These are phyloP conservation scores for Lepraria neglecta DNA, from an alignment of 495 filamentous ascomycete genomes.

Conservation along the genomic window DNA sequence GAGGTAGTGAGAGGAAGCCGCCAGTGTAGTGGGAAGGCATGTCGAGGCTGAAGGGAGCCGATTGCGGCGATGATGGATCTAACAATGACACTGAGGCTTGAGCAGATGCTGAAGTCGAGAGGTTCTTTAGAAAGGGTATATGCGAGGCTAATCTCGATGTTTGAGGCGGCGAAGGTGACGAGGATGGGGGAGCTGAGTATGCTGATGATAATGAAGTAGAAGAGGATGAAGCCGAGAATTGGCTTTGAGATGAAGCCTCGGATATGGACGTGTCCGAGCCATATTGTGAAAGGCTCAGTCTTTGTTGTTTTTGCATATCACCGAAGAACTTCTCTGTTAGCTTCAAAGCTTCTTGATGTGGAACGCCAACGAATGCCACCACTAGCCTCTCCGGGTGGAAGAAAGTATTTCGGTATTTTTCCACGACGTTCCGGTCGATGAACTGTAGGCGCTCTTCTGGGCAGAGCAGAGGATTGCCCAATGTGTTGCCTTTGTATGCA, in stretches of 20 bases:
- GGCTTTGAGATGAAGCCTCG: constrained; percentile 25
- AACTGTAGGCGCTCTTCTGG: constrained; percentile 71
- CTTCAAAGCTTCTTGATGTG: constrained; percentile 71
- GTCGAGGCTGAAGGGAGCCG: constrained; percentile 50
- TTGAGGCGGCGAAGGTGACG: constrained; percentile 38
- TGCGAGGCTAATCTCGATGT: constrained; percentile 66
- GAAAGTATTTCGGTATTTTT: constrained; percentile 75
- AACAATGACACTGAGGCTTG: constrained; percentile 47
- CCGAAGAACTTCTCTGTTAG: constrained; percentile 83
- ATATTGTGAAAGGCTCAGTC: constrained; percentile 49
- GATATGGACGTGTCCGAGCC: constrained; percentile 39
- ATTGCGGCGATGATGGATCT: constrained; percentile 38
- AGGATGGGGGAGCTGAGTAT: constrained; percentile 36
- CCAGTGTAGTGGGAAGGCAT: constrained; percentile 83
- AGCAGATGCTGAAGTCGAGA: constrained; percentile 64
- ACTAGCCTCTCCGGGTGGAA: constrained; percentile 87
- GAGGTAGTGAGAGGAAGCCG: constrained; percentile 78
- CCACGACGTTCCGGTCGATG: constrained; percentile 69
- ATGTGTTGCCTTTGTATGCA: constrained; percentile 88
- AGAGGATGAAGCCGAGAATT: constrained; percentile 26
- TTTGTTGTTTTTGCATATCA: constrained; percentile 61
- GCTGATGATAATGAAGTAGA: constrained; percentile 39
- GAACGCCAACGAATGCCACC: constrained; percentile 88
- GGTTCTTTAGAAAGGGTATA: constrained; percentile 88
- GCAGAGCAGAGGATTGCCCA: constrained; percentile 90